phyloP scores from a whole-genome alignment of 306 rosid species.

The Arachis hypogaea region DNA sequence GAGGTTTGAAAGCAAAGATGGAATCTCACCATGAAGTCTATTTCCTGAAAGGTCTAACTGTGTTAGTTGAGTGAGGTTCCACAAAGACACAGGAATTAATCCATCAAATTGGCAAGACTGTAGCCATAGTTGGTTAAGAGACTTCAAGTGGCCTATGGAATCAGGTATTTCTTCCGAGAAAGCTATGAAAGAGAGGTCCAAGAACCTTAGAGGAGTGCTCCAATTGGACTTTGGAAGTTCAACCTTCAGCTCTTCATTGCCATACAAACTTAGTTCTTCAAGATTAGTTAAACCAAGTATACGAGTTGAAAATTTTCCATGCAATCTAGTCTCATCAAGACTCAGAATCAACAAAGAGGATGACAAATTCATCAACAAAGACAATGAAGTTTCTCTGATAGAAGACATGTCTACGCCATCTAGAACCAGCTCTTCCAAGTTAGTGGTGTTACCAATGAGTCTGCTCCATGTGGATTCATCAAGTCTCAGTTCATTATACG shows the following conservation, averaged over 20 bases:
- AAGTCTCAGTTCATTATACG: background rate
- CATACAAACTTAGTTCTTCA: background rate
- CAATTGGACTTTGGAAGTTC: slow-evolving; percentile 39
- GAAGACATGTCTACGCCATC: background rate
- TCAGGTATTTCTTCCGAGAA: background rate
- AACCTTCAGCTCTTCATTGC: background rate
- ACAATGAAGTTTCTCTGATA: slow-evolving; percentile 2
- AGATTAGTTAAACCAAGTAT: slow-evolving; percentile 27
- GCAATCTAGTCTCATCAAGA: accelerated
- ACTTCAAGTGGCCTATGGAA: slow-evolving; percentile 12
- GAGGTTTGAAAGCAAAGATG: slow-evolving; percentile 8
- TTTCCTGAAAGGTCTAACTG: accelerated
- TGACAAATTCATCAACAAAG: slow-evolving; percentile 28
- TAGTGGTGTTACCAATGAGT: slow-evolving; percentile 32
- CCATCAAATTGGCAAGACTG: accelerated
- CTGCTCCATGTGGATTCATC: slow-evolving; percentile 32
- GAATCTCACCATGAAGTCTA: slow-evolving; percentile 27
- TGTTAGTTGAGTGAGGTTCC: slow-evolving; percentile 37
- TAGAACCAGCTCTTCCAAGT: slow-evolving; percentile 11
- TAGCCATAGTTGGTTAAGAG: background rate
- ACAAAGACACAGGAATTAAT: background rate
- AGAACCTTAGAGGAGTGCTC: slow-evolving; percentile 7
- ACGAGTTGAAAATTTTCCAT: slow-evolving; percentile 12
- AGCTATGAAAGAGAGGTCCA: background rate
- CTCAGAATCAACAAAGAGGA: slow-evolving; percentile 34